Conservation (phyloP, 331 rosid genomes). For the Saraca asoca region DNA sequence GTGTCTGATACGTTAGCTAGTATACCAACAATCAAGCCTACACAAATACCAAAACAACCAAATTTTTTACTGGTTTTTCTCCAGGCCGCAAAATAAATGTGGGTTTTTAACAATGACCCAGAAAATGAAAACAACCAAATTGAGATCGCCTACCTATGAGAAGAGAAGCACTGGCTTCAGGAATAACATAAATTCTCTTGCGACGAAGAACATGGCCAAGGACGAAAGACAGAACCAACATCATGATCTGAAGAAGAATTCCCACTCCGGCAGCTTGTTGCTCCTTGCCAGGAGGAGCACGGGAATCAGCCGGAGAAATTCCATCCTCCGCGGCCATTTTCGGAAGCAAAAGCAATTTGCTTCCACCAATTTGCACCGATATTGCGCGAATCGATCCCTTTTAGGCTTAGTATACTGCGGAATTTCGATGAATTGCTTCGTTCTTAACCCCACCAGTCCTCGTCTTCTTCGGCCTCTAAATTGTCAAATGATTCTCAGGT, state of each 20-base stretch:
- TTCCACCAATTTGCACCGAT: not conserved
- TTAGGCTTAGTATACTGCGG: not conserved
- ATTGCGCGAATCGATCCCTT: not conserved
- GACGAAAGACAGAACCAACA: constrained; percentile 89
- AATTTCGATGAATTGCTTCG: not conserved
- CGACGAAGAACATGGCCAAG: constrained; percentile 96
- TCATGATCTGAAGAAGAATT: constrained; percentile 98
- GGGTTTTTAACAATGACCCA: not conserved
- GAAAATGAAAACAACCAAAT: not conserved
- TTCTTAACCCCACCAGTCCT: constrained; percentile 10
- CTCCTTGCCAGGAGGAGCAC: constrained; percentile 65
- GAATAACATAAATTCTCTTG: constrained; percentile 78
- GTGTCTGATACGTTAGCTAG: constrained; percentile 85
- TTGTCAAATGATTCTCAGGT: not conserved
- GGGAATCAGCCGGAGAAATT: constrained; percentile 66
- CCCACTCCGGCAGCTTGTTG: constrained; percentile 99
- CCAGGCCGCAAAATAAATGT: not conserved
- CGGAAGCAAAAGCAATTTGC: constrained; percentile 13
- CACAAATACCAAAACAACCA: not conserved
- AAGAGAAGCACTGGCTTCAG: constrained; percentile 98
- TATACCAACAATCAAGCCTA: constrained; percentile 86
- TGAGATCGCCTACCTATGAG: constrained; percentile 61
- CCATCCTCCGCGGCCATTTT: constrained; percentile 53
- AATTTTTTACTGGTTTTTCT: not conserved
- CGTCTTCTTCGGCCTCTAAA: not conserved